A percentile compares a stretch with the other conserved stretches of the same genome.
Evolutionary conservation across 495 filamentous ascomycete genomes (phyloP).

Genomic region (Margaritispora aquatica): DNA sequence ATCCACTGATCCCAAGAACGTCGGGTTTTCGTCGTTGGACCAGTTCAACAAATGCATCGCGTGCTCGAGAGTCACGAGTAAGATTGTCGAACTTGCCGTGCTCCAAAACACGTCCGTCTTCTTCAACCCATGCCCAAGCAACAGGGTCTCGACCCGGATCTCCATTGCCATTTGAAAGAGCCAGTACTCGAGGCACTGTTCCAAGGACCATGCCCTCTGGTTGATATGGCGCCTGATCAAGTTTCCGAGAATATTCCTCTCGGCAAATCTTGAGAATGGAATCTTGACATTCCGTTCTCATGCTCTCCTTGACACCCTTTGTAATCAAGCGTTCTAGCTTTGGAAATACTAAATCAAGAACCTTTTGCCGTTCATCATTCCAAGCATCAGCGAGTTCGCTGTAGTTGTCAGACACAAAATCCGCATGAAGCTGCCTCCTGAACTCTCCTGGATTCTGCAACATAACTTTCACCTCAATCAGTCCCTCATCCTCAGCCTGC

Average conservation of each 20-base stretch:
- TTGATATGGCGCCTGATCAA: conserved; percentile 95
- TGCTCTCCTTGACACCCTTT: conserved; percentile 86
- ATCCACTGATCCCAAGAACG: conserved; percentile 86
- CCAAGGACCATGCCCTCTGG: conserved; percentile 89
- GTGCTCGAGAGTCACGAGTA: conserved; percentile 60
- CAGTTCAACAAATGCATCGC: conserved; percentile 62
- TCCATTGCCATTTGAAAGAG: conserved; percentile 77
- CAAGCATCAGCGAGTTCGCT: conserved; percentile 93
- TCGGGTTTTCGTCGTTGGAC: conserved; percentile 75
- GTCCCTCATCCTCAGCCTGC: conserved; percentile 87
- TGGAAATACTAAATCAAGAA: conserved; percentile 69
- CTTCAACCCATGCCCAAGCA: conserved; percentile 88
- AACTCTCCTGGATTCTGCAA: conserved; percentile 71
- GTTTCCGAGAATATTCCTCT: conserved; percentile 74
- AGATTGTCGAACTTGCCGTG: conserved; percentile 81
- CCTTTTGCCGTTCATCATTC: conserved; percentile 80
- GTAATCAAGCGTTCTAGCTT: conserved; percentile 82
- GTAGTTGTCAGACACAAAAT: conserved; percentile 87
- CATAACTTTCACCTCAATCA: conserved; percentile 75
- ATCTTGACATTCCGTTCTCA: conserved; percentile 88
- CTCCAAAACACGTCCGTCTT: conserved; percentile 83
- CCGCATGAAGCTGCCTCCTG: conserved; percentile 63
- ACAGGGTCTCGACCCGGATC: conserved; percentile 69
- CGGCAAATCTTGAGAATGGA: conserved; percentile 75
- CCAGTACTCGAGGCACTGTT: conserved; percentile 79